Percentiles rank a stretch among this genome's conserved stretches.
Conservation (phyloP, 1,284 basidiomycete genomes). For the Apiotrichum domesticum region DNA sequence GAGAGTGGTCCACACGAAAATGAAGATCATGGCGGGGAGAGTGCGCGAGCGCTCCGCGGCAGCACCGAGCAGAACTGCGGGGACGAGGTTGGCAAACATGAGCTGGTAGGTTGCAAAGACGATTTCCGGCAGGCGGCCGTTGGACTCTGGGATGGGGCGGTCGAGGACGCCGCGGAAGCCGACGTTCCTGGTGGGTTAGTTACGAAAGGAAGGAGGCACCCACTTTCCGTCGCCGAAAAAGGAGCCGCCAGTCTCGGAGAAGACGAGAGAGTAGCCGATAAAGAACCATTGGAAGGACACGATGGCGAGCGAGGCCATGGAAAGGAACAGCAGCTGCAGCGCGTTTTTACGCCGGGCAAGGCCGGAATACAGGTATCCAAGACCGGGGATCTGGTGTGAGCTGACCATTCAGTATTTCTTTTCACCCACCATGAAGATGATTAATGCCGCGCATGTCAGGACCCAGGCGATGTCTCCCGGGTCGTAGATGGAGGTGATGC, state of each 20-base stretch:
- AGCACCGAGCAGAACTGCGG: slow-evolving; percentile 53
- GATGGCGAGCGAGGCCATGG: slow-evolving; percentile 66
- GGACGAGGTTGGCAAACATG: slow-evolving; percentile 50
- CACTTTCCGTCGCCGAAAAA: slow-evolving; percentile 59
- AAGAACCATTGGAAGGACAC: slow-evolving; percentile 77
- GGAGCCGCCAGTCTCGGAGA: slow-evolving; percentile 59
- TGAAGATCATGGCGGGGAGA: slow-evolving; percentile 78
- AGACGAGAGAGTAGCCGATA: slow-evolving; percentile 76
- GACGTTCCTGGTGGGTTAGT: slow-evolving; percentile 41
- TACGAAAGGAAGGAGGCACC: slow-evolving; percentile 5
- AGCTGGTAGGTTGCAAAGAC: slow-evolving; percentile 79
- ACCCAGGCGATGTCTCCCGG: slow-evolving; percentile 79
- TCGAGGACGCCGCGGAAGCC: slow-evolving; percentile 63
- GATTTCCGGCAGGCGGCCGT: slow-evolving; percentile 52
- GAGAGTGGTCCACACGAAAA: slow-evolving; percentile 65
- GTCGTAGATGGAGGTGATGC: slow-evolving; percentile 53
- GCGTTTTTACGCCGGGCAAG: slow-evolving; percentile 64
- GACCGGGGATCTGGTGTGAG: slow-evolving; percentile 50
- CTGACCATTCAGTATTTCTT: no score
- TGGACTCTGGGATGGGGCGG: slow-evolving; percentile 63
- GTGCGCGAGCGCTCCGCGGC: slow-evolving; percentile 84
- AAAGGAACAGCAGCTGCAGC: slow-evolving; percentile 51
- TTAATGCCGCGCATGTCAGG: slow-evolving; percentile 69
- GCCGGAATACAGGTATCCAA: slow-evolving; percentile 84
- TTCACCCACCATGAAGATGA: slow-evolving; percentile 52